A percentile compares a stretch with the other conserved stretches of the same genome.
Conservation (phyloP, 2,329 filamentous ascomycete species). For the Microsporum audouinii region DNA sequence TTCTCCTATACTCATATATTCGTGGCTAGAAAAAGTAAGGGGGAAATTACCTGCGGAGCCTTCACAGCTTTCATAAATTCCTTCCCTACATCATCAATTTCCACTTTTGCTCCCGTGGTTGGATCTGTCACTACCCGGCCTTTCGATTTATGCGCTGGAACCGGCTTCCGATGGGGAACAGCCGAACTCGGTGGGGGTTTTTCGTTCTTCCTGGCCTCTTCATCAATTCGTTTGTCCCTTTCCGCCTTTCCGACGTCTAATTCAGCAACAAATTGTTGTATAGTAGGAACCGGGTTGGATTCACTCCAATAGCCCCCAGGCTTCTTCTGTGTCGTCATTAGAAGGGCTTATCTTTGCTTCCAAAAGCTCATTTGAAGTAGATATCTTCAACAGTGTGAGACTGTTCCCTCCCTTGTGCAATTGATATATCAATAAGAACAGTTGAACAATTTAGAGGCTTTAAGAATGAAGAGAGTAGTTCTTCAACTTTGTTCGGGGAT, state of each 20-base stretch:
- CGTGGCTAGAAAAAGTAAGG: constrained; percentile 9
- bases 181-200: constrained; percentile 30
- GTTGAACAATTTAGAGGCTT: not conserved
- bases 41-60: constrained; percentile 50
- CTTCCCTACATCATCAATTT: constrained; percentile 70
- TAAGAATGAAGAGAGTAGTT: no score
- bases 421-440: not conserved
- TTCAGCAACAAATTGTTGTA: constrained; percentile 68
- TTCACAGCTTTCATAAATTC: constrained; percentile 59
- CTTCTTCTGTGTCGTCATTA: constrained; percentile 39
- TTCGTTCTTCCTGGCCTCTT: constrained; percentile 35
- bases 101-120: constrained; percentile 72
- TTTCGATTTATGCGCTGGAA: constrained; percentile 30
- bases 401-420: not conserved
- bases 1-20: not conserved
- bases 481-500: not conserved
- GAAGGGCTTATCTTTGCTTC: not conserved
- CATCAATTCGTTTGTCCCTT: constrained; percentile 61
- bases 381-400: not conserved
- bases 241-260: constrained; percentile 69
- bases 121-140: constrained; percentile 67
- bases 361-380: not conserved
- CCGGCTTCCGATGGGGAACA: constrained; percentile 38
- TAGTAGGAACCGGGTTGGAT: constrained; percentile 72
- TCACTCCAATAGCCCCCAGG: constrained; percentile 67